Percentiles rank a stretch among this genome's conserved stretches.
Conservation (phyloP, 2,329 filamentous ascomycete species). For the Monilinia fructicola region DNA sequence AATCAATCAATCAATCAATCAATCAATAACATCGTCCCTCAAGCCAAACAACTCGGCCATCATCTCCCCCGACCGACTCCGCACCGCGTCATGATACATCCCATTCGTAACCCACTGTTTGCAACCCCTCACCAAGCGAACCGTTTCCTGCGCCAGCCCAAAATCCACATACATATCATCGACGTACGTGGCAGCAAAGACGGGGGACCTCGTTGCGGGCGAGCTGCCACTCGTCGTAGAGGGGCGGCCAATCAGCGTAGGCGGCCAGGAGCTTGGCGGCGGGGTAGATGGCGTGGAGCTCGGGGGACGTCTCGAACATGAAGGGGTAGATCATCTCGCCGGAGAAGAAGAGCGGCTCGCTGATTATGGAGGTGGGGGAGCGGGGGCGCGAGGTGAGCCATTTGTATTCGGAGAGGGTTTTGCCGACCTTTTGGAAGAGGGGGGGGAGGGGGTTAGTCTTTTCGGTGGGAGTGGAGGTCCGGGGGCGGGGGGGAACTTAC, state of each 20-base stretch:
- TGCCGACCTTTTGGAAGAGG: slow-evolving; percentile 2
- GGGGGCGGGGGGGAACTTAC: slow-evolving; percentile 24
- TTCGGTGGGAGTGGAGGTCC: not conserved
- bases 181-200: slow-evolving; percentile 79
- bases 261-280: slow-evolving; percentile 71
- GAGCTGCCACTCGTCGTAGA: slow-evolving; percentile 76
- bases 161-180: slow-evolving; percentile 94
- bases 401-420: slow-evolving; percentile 25
- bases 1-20: no score
- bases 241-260: slow-evolving; percentile 66
- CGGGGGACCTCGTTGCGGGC: slow-evolving; percentile 77
- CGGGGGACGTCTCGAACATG: slow-evolving; percentile 78
- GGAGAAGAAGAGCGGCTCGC: slow-evolving; percentile 70
- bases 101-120: slow-evolving; percentile 83
- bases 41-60: slow-evolving; percentile 73
- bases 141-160: slow-evolving; percentile 70
- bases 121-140: slow-evolving; percentile 68
- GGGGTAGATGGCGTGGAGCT: slow-evolving; percentile 66
- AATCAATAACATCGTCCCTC: slow-evolving; percentile 67
- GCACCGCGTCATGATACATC: slow-evolving; percentile 83
- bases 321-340: slow-evolving; percentile 91
- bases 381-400: slow-evolving; percentile 46
- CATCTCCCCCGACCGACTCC: slow-evolving; percentile 72
- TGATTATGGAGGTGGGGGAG: slow-evolving; percentile 42
- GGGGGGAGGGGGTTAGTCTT: not conserved